These are phyloP conservation scores for Fomitopsis schrenkii DNA, from an alignment of 1,284 basidiomycete species.

Conservation along the genomic window DNA sequence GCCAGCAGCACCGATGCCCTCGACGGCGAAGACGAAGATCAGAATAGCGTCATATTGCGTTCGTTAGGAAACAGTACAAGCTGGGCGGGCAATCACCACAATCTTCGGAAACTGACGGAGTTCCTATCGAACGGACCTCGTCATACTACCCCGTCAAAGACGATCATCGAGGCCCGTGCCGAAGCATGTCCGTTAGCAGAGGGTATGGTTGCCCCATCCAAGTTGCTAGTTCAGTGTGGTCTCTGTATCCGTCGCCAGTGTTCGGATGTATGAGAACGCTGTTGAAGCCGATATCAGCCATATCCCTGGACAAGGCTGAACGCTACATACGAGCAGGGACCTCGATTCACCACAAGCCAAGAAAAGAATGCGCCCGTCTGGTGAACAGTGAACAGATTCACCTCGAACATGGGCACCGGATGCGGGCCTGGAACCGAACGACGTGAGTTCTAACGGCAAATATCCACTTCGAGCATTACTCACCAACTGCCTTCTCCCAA, in stretches of 20 bases:
- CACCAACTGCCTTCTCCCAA: slow-evolving; percentile 63
- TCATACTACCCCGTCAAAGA: background rate
- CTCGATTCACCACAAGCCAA: slow-evolving; percentile 61
- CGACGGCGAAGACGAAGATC: background rate
- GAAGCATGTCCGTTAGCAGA: slow-evolving; percentile 21
- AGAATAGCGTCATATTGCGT: background rate
- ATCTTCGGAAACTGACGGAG: background rate
- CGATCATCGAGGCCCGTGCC: background rate
- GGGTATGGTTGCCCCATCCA: slow-evolving; percentile 69
- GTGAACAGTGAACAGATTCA: slow-evolving; percentile 62
- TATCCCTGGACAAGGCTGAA: background rate
- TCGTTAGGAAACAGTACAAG: background rate
- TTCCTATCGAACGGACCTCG: background rate
- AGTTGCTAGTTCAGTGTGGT: slow-evolving; percentile 58
- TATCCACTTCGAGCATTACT: slow-evolving; percentile 4
- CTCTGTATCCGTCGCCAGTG: slow-evolving; percentile 50
- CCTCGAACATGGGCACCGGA: slow-evolving; percentile 67
- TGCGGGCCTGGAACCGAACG: slow-evolving; percentile 42
- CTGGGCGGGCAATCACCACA: background rate
- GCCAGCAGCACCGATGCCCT: background rate
- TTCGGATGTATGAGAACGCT: slow-evolving; percentile 76
- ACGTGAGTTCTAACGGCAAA: background rate
- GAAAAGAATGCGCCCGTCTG: slow-evolving; percentile 64
- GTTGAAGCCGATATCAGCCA: slow-evolving; percentile 1
- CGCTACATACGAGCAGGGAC: slow-evolving; percentile 57